Evolutionary conservation across 345 rosid genomes (phyloP).

Genomic region (Populus ilicifolia): DNA sequence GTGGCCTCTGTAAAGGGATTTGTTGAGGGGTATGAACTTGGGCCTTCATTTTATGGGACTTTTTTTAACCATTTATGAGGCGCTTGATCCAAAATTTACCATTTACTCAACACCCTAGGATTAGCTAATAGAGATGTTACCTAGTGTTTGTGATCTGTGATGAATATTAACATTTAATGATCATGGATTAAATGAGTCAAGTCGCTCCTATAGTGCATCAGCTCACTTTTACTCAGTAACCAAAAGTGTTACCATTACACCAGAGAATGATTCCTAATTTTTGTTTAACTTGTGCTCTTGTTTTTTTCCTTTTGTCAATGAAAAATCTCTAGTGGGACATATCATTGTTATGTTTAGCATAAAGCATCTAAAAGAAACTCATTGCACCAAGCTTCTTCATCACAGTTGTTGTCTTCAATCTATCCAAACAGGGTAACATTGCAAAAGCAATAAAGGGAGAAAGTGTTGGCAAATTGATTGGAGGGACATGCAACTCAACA

Average conservation of each 20-base stretch:
- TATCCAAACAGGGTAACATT: constrained; percentile 77
- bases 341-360: background rate
- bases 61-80: background rate
- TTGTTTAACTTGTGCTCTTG: background rate
- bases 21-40: background rate
- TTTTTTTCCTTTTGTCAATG: background rate
- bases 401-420: constrained; percentile 88
- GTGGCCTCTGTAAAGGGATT: background rate
- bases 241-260: background rate
- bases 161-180: background rate
- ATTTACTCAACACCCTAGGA: background rate
- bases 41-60: background rate
- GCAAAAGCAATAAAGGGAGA: constrained; percentile 86
- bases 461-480: constrained; percentile 78
- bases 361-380: background rate
- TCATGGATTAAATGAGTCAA: background rate
- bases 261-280: background rate
- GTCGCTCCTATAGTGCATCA: background rate
- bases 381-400: constrained; percentile 1
- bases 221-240: background rate
- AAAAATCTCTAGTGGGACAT: background rate
- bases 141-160: background rate
- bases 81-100: background rate
- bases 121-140: background rate
- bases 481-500: constrained; percentile 49